Base-by-base conservation (phyloP, 805 yeast species). In the Lachancea mirantina region DNA sequence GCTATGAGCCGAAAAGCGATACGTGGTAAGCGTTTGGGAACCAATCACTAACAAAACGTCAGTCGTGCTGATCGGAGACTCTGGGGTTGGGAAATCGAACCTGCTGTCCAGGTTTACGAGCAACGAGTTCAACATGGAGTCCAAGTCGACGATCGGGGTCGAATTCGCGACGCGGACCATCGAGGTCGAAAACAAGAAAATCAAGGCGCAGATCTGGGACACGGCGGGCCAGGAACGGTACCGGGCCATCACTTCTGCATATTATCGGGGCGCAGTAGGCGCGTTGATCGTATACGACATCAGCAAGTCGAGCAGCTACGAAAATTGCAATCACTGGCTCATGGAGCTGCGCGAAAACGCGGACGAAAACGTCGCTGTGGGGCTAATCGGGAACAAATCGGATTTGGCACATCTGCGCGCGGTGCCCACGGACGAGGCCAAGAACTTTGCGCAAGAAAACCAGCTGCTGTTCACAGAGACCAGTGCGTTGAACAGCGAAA, bases 151-250 rank as follows among this genome's bases (percentile, higher is more conserved):
- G 17, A 89, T 89, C 55, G 98, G 98, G 29, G 98, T 92, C 32
- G 98, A 92, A 62, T 89, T 89, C 65, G 97, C 97, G 26, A 92
- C 97, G 14, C 74, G 96, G 59, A 88, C 96, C 3, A 77, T 92
- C 36, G 89, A 82, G 50, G 78, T 83, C 41, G 89, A 82, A 45
- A 87, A 85, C 26, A 82, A 81, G 52, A 65, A 84, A 55, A 80
- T 84, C 47, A 84, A 84, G 59, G 89, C 94, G 4, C 94, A 85
- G 62, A 80, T 87, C 47, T 89, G 98, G 98, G 98, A 89, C 62
- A 89, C 98, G 22, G 98, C 98, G 2, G 98, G 98, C 41, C 98
- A 89, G 67, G 98, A 89, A 62, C 77, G 98, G 60, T 89, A 92
- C 68, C 76, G 98, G 50, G 97, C 98, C 27, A 89, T 89, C 59